Evolutionary conservation across 2,329 filamentous ascomycete genomes (phyloP), one percentile per base, ranked within the genome.

Genomic region (Emergomyces africanus): DNA sequence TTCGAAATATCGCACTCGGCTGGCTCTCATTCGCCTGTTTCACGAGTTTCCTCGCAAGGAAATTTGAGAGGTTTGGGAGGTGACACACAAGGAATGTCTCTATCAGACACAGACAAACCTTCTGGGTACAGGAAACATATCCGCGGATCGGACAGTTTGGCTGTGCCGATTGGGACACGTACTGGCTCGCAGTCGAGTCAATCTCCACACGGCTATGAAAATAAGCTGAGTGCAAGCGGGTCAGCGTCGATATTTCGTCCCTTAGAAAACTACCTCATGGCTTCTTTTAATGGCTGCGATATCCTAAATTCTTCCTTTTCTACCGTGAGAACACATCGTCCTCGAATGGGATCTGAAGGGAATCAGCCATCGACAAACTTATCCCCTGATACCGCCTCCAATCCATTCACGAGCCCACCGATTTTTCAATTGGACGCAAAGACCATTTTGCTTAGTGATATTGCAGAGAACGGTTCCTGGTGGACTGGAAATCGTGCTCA

Each of bases 391-490:
- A 62, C 74, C 70, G 57, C 64, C 60, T 61, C 68, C 59, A 63
- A 65, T 25, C 35, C 65, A 49, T 57, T 64, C 30, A 62, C 63
- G 10, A 75, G 74, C 60, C 70, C 73, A 49, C 74, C 75, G 30
- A 71, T 84, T 3, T 79, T 80, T 41, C 85, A 88, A 55, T 73
- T 90, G 23, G 89, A 94, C 68, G 82, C 86, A 0, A 94, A 90
- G 67, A 81, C 87, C 5, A 75, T 92, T 23, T 76, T 90, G 6
- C 71, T 91, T 1, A 88, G 88, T 2, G 83, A 91, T 66, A 79
- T 91, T 64, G 87, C 85, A 0, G 89, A 94, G 68, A 94, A 94
- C 67, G 88, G 87, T 2, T 82, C 81, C 8, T 92, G 88, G 89
- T 92, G 88, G 88, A 85, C 86, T 53, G 87, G 86, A 1, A 79